Evolutionary conservation across 306 rosid genomes (phyloP), one percentile per base, ranked within the genome.

Genomic region (Corylus heterophylla): DNA sequence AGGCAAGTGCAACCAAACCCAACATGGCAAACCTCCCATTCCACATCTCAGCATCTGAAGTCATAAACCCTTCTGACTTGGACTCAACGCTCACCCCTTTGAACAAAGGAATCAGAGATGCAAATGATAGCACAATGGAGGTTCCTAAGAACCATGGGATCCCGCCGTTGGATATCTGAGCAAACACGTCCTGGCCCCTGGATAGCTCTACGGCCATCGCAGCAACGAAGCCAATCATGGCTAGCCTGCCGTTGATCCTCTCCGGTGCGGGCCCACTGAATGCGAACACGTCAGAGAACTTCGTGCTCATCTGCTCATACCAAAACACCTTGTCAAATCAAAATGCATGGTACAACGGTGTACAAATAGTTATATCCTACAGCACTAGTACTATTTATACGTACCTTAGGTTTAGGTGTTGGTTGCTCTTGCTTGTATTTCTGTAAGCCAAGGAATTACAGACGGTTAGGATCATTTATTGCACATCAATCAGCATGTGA

Each of bases 231-330:
- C 98, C 98, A 2, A 92, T 83, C 98, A 94, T 94, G 2, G 98
- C 98, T 4, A 94, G 80, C 64, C 98, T 87, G 10, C 98, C 98
- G 69, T 94, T 94, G 81, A 94, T 94, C 74, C 98, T 92, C 84
- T 94, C 98, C 4, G 98, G 98, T 6, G 89, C 98, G 0, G 97
- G 94, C 6, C 98, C 98, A 31, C 91, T 78, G 87, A 94, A 94
- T 0, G 96, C 97, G 13, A 94, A 77, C 17, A 94, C 45, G 13
- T 92, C 93, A 0, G 84, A 51, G 17, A 94, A 88, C 7, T 84
- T 92, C 0, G 93, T 85, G 81, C 91, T 90, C 54, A 73, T 73
- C 92, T 90, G 90, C 47, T 73, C 58, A 8, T 1, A 25, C 39
- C 9, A 22, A 27, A 48, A 42, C 18, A 2, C 7, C 20, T 42